A percentile compares a stretch with the other conserved stretches of the same genome.
Conservation (phyloP, 257 asterid species). For the Solanum bulbocastanum region DNA sequence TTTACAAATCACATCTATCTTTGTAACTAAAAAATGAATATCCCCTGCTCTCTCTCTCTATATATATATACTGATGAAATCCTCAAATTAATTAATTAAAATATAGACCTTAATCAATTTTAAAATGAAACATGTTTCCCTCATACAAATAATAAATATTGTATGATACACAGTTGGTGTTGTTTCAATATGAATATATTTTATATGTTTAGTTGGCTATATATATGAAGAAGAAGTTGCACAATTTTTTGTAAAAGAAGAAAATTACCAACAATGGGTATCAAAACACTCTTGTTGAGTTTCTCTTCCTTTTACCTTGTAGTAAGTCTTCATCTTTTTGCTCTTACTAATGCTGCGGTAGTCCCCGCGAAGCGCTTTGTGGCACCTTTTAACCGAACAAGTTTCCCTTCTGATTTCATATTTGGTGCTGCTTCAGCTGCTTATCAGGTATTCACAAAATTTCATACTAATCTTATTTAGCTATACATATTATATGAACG, state of each 20-base stretch:
- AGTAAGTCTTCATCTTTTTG: background rate
- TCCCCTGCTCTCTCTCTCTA: too few relatives aligned
- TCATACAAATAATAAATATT: background rate
- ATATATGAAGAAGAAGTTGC: background rate
- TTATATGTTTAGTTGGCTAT: background rate
- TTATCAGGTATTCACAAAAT: background rate
- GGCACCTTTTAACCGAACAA: background rate
- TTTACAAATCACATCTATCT: too few relatives aligned
- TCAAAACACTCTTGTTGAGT: background rate
- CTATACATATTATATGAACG: too few relatives aligned
- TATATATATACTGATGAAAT: too few relatives aligned
- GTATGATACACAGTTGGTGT: too few relatives aligned
- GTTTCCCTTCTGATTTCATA: conserved; percentile 4
- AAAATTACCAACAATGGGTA: background rate
- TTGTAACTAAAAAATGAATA: too few relatives aligned
- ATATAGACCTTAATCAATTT: too few relatives aligned
- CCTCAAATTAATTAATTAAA: too few relatives aligned
- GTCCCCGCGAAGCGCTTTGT: background rate
- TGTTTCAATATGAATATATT: too few relatives aligned
- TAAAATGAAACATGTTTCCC: background rate
- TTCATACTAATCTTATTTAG: background rate
- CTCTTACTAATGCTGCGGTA: background rate
- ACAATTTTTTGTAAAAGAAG: background rate
- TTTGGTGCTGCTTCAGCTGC: conserved; percentile 11
- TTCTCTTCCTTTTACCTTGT: background rate